These are phyloP conservation scores for Russula sp. DNA, from an alignment of 768 basidiomycete species.

Conservation along the genomic window DNA sequence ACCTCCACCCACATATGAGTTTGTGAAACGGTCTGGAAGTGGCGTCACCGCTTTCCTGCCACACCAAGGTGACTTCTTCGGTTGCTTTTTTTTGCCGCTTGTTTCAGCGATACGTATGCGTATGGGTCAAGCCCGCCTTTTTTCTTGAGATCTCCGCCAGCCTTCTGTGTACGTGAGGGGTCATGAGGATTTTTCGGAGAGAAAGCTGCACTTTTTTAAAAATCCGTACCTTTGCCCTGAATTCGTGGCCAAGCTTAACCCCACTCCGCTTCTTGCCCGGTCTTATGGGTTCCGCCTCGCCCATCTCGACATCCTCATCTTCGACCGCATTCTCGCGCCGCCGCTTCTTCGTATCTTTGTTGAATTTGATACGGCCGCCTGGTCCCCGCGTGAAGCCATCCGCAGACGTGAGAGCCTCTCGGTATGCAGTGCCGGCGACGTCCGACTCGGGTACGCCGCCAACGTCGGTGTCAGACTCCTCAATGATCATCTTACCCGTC, in stretches of 20 bases:
- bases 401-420: conserved; percentile 71
- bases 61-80: conserved; percentile 48
- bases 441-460: conserved; percentile 43
- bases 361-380: conserved; percentile 85
- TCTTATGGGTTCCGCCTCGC: conserved; percentile 49
- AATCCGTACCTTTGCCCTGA: conserved; percentile 83
- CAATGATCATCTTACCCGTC: conserved; percentile 75
- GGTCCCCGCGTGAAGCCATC: conserved; percentile 87
- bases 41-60: conserved; percentile 51
- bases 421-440: conserved; percentile 71
- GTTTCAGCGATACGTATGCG: conserved; percentile 80
- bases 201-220: not conserved
- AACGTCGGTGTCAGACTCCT: conserved; percentile 48
- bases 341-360: conserved; percentile 95
- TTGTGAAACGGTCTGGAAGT: not conserved
- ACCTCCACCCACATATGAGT: not conserved
- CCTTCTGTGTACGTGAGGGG: conserved; percentile 52
- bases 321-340: conserved; percentile 60
- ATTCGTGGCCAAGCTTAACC: conserved; percentile 73
- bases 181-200: conserved; percentile 11
- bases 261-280: conserved; percentile 46
- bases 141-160: conserved; percentile 90
- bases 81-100: conserved; percentile 66
- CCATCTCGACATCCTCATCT: conserved; percentile 68
- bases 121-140: conserved; percentile 85